These are phyloP conservation scores for Botrytis fabae DNA, from an alignment of 2,329 filamentous ascomycete species.

Conservation along the genomic window DNA sequence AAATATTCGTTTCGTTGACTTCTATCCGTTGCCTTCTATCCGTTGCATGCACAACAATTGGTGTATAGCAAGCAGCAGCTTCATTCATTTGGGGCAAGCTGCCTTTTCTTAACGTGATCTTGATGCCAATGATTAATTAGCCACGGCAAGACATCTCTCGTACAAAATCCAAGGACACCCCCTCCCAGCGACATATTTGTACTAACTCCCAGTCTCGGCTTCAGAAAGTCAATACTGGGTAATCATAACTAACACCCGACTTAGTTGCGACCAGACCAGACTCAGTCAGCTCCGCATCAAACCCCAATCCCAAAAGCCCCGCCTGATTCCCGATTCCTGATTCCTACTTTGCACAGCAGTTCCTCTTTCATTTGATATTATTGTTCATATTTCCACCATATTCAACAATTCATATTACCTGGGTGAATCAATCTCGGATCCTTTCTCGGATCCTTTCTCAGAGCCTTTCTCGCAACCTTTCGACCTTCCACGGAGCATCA, in stretches of 20 bases:
- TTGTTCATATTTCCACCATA: constrained; percentile 3
- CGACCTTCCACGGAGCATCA: not conserved
- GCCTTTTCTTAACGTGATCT: not conserved
- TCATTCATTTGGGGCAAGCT: not conserved
- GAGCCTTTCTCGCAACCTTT: not conserved
- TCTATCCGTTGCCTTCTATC: not conserved
- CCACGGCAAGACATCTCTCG: not conserved
- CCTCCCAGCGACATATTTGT: constrained; percentile 2
- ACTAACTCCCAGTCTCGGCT: not conserved
- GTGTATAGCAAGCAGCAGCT: not conserved
- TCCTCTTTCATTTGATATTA: not conserved
- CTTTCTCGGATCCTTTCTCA: not conserved
- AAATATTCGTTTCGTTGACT: not conserved
- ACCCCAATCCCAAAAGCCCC: not conserved
- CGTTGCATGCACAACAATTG: not conserved
- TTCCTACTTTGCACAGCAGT: not conserved
- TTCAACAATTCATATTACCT: not conserved
- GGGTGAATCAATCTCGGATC: not conserved
- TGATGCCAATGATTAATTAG: not conserved
- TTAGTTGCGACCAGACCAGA: constrained; percentile 14
- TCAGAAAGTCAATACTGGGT: not conserved
- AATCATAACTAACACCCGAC: not conserved
- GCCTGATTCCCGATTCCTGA: not conserved
- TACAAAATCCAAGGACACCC: not conserved
- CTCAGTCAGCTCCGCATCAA: constrained; percentile 15